phyloP scores from a whole-genome alignment of 306 rosid species.

The Vigna angularis region DNA sequence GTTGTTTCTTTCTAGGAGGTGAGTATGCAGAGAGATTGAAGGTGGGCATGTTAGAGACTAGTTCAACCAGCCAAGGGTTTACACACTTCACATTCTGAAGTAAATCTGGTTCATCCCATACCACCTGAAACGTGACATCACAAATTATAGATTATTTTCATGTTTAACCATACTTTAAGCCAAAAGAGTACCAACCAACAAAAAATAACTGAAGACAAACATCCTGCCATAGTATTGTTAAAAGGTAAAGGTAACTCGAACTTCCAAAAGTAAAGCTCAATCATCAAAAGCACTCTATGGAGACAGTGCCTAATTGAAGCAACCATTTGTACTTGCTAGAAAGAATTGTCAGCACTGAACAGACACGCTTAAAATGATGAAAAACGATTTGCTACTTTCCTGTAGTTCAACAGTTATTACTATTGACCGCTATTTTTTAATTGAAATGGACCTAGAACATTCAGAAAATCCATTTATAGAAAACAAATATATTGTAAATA shows the following conservation, averaged over 20 bases:
- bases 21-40: slow-evolving; percentile 79
- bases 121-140: slow-evolving; percentile 62
- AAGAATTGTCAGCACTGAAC: slow-evolving; percentile 37
- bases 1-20: slow-evolving; percentile 76
- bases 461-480: slow-evolving; percentile 35
- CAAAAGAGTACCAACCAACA: neutral
- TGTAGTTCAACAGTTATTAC: slow-evolving; percentile 31
- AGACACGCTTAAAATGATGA: slow-evolving; percentile 29
- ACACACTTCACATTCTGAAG: slow-evolving; percentile 91
- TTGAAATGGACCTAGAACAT: slow-evolving; percentile 22
- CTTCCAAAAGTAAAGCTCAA: slow-evolving; percentile 13
- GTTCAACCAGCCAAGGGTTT: slow-evolving; percentile 95
- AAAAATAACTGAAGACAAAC: neutral
- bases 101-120: slow-evolving; percentile 97
- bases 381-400: slow-evolving; percentile 28
- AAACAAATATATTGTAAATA: slow-evolving; percentile 27
- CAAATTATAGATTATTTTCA: neutral
- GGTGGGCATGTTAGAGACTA: slow-evolving; percentile 76
- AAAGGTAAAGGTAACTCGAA: neutral
- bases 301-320: slow-evolving; percentile 35
- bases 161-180: slow-evolving; percentile 13
- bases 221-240: slow-evolving; percentile 15
- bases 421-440: slow-evolving; percentile 17
- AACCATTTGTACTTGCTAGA: slow-evolving; percentile 38
- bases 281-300: slow-evolving; percentile 22